phyloP scores from a whole-genome alignment of 768 basidiomycete species.

The Amanita pallidorosea region DNA sequence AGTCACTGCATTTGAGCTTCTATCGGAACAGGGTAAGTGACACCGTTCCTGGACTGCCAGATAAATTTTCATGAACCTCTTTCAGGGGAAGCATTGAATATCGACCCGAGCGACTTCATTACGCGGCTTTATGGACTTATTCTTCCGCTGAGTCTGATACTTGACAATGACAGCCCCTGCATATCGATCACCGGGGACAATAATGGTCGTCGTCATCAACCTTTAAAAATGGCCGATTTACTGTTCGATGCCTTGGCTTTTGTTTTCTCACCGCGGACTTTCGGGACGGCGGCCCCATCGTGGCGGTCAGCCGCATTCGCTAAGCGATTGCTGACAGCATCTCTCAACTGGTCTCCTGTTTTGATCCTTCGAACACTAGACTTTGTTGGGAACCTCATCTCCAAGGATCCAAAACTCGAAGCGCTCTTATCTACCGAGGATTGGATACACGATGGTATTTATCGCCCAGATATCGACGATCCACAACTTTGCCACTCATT shows the following conservation, averaged over 20 bases:
- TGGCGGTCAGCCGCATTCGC: constrained; percentile 85
- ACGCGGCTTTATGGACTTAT: constrained; percentile 77
- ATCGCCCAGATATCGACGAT: constrained; percentile 80
- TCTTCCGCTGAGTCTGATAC: constrained; percentile 56
- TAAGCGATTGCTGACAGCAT: constrained; percentile 79
- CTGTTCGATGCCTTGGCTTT: constrained; percentile 80
- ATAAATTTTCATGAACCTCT: constrained; percentile 6
- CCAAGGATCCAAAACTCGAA: constrained; percentile 72
- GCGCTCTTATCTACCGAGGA: constrained; percentile 84
- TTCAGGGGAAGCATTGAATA: constrained; percentile 91
- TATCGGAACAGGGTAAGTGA: constrained; percentile 77
- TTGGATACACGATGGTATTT: constrained; percentile 73
- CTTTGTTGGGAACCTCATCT: constrained; percentile 63
- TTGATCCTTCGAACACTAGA: constrained; percentile 58
- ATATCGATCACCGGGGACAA: constrained; percentile 5
- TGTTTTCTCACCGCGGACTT: constrained; percentile 66
- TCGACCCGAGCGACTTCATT: constrained; percentile 88
- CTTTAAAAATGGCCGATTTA: constrained; percentile 46
- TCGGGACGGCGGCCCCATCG: constrained; percentile 43
- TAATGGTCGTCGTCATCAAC: background rate
- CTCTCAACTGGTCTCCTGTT: constrained; percentile 70
- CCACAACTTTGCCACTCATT: constrained; percentile 78
- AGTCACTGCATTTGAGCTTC: constrained; percentile 93
- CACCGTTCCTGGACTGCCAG: background rate
- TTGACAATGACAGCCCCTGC: constrained; percentile 49